Percentiles rank a stretch among this genome's conserved stretches.
phyloP scores from a whole-genome alignment of 129 eudicot genomes.

The Chrysanthemum seticuspe region DNA sequence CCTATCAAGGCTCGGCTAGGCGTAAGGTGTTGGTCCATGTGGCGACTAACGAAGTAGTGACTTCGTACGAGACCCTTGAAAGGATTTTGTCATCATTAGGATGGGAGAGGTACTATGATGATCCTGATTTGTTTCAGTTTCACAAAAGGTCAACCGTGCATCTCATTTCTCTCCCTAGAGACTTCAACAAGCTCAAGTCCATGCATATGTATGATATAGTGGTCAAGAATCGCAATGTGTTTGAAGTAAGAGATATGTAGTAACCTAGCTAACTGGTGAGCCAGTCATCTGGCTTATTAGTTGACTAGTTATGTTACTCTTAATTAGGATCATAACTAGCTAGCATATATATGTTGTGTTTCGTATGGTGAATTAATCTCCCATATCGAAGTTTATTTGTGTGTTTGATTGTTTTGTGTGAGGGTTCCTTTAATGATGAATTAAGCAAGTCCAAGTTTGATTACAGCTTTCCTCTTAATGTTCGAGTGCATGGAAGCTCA shows the following conservation, averaged over 20 bases:
- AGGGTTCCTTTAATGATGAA: constrained; percentile 16
- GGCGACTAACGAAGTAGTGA: constrained; percentile 59
- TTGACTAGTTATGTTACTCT: background rate
- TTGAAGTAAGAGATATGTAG: constrained; percentile 68
- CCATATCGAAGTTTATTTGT: constrained; percentile 7
- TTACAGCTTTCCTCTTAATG: constrained; percentile 14
- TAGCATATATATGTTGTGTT: background rate
- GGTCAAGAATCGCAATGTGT: constrained; percentile 83
- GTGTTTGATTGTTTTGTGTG: constrained; percentile 13
- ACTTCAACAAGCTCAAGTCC: constrained; percentile 72
- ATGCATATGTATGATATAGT: constrained; percentile 93
- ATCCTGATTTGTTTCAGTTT: constrained; percentile 79
- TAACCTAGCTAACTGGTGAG: background rate
- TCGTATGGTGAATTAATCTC: background rate
- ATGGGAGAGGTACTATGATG: constrained; percentile 91
- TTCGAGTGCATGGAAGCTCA: background rate
- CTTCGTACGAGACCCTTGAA: constrained; percentile 57
- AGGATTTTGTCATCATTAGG: constrained; percentile 55
- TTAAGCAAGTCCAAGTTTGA: constrained; percentile 25
- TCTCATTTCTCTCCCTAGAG: constrained; percentile 82
- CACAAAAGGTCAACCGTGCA: constrained; percentile 82
- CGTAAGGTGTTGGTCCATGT: constrained; percentile 65
- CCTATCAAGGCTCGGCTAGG: constrained; percentile 35
- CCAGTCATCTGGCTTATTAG: background rate
- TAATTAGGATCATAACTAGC: background rate